Conservation (phyloP, 306 rosid genomes). For the Pyrus communis region DNA sequence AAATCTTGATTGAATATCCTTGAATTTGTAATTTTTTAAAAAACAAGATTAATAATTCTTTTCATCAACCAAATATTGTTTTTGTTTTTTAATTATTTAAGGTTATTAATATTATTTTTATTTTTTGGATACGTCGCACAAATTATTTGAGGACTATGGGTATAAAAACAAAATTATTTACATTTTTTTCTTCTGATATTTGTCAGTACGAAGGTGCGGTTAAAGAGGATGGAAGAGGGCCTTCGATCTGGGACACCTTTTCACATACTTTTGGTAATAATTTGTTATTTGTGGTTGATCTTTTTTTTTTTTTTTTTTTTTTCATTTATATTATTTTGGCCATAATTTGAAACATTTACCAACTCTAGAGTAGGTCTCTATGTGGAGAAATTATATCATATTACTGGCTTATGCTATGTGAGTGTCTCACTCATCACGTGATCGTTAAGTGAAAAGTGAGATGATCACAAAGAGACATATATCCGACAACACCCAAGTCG, state of each 20-base stretch:
- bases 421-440: too few species aligned
- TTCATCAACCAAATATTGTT: neutral
- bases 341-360: too few species aligned
- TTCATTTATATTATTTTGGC: neutral
- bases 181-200: neutral
- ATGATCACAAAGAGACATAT: too few species aligned
- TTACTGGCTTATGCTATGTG: too few species aligned
- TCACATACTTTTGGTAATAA: conserved; percentile 55
- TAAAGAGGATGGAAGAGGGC: conserved; percentile 71
- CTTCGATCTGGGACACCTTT: conserved; percentile 76
- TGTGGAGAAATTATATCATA: too few species aligned
- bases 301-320: neutral
- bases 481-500: too few species aligned
- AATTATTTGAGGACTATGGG: neutral
- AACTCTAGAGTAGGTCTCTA: too few species aligned
- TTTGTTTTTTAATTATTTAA: too few species aligned
- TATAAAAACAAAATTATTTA: neutral
- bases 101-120: neutral
- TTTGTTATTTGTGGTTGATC: neutral
- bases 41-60: too few species aligned
- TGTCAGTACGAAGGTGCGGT: conserved; percentile 87
- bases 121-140: neutral
- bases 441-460: too few species aligned
- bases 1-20: too few species aligned
- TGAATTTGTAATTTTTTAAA: too few species aligned